These are phyloP conservation scores for Chiua sp. DNA, from an alignment of 1,284 basidiomycete genomes.

Conservation along the genomic window DNA sequence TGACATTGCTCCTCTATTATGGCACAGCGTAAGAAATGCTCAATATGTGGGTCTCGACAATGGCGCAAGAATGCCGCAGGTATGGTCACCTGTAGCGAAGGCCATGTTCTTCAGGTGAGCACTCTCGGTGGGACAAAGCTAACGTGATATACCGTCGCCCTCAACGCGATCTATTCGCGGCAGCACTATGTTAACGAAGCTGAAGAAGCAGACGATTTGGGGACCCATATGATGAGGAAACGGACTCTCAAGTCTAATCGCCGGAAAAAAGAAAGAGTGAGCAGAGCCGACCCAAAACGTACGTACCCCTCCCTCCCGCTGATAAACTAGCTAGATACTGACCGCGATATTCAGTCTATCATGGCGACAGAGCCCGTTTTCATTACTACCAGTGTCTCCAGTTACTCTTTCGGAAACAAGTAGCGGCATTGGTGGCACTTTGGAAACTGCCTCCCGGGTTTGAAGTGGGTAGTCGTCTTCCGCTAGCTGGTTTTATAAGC, in stretches of 20 bases:
- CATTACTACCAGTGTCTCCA: constrained; percentile 86
- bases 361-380: constrained; percentile 76
- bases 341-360: constrained; percentile 63
- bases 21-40: constrained; percentile 64
- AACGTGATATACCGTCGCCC: background rate
- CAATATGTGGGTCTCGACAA: constrained; percentile 73
- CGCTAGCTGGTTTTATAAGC: constrained; percentile 2
- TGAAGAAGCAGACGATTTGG: constrained; percentile 61
- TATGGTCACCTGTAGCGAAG: constrained; percentile 75
- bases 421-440: constrained; percentile 59
- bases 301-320: constrained; percentile 26
- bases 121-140: background rate
- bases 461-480: constrained; percentile 58
- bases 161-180: background rate
- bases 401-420: constrained; percentile 77
- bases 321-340: background rate
- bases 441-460: constrained; percentile 82
- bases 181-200: constrained; percentile 80
- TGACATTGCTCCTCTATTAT: constrained; percentile 39
- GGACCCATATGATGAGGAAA: constrained; percentile 64
- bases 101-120: constrained; percentile 76
- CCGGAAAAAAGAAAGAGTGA: constrained; percentile 53
- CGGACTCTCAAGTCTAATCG: constrained; percentile 60
- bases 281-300: constrained; percentile 64
- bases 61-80: constrained; percentile 82